Evolutionary conservation across 495 filamentous ascomycete species (phyloP).

Genomic region (Penicillium riverlandense): DNA sequence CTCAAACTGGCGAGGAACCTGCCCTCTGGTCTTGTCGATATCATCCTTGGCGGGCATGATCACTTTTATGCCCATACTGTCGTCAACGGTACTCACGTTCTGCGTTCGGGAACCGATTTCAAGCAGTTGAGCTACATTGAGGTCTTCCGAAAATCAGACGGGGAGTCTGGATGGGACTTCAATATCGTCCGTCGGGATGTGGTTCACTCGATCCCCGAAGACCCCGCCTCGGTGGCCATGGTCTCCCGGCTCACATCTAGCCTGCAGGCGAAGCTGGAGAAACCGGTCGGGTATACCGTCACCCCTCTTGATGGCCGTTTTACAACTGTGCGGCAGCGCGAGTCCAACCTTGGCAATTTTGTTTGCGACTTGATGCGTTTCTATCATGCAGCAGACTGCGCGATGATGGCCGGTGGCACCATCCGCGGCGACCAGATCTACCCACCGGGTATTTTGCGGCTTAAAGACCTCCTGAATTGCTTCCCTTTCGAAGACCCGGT

Average conservation of each 20-base stretch:
- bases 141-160: constrained; percentile 46
- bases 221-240: constrained; percentile 46
- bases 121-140: constrained; percentile 87
- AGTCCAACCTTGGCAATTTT: constrained; percentile 85
- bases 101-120: constrained; percentile 83
- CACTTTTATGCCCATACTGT: constrained; percentile 75
- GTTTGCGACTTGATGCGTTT: constrained; percentile 84
- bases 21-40: constrained; percentile 62
- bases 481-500: constrained; percentile 93
- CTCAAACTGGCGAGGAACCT: constrained; percentile 68
- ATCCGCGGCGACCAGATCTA: constrained; percentile 88
- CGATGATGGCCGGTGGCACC: constrained; percentile 82
- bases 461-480: constrained; percentile 72
- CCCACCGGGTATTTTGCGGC: constrained; percentile 62
- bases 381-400: constrained; percentile 72
- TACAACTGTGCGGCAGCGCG: constrained; percentile 64
- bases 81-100: constrained; percentile 69
- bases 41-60: constrained; percentile 84
- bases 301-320: constrained; percentile 79
- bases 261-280: constrained; percentile 67
- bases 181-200: constrained; percentile 70
- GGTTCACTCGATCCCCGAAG: constrained; percentile 55
- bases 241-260: constrained; percentile 62
- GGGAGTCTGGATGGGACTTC: constrained; percentile 57
- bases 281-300: constrained; percentile 75